Conservation (phyloP, 2,329 filamentous ascomycete species). For the Seiridium cupressi region DNA sequence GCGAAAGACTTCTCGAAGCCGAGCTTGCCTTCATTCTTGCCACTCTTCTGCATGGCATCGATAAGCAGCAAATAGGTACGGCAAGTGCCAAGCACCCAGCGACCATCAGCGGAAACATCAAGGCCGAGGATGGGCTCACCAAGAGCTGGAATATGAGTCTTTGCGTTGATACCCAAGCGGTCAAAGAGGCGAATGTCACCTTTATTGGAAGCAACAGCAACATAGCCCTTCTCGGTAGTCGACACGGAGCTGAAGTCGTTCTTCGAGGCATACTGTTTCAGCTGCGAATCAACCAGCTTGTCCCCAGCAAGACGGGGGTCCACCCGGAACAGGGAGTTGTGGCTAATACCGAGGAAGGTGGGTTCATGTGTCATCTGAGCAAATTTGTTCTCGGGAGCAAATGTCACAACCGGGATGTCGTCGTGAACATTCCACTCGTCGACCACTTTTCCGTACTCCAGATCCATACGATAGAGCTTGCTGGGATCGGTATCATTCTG, state of each 20-base stretch:
- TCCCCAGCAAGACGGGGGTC: conserved; percentile 87
- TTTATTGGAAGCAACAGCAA: conserved; percentile 96
- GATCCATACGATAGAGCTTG: conserved; percentile 93
- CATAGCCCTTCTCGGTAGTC: conserved; percentile 94
- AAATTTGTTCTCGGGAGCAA: conserved; percentile 96
- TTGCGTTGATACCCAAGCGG: conserved; percentile 92
- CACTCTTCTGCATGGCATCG: conserved; percentile 83
- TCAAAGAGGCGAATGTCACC: conserved; percentile 97
- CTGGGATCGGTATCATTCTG: conserved; percentile 83
- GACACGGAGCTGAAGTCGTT: conserved; percentile 95
- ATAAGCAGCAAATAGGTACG: conserved; percentile 93
- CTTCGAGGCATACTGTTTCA: conserved; percentile 96
- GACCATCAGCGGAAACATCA: conserved; percentile 91
- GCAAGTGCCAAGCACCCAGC: conserved; percentile 93
- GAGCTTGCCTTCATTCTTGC: conserved; percentile 97
- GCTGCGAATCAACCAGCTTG: conserved; percentile 88
- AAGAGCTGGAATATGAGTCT: conserved; percentile 93
- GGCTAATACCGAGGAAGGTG: conserved; percentile 89
- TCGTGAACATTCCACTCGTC: conserved; percentile 99
- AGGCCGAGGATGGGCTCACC: conserved; percentile 94
- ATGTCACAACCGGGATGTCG: conserved; percentile 87
- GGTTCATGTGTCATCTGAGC: conserved; percentile 95
- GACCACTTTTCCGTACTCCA: conserved; percentile 96
- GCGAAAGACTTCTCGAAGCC: conserved; percentile 93
- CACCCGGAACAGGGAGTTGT: conserved; percentile 89